Evolutionary conservation across 306 rosid species (phyloP).

Genomic region (Citrullus colocynthis): DNA sequence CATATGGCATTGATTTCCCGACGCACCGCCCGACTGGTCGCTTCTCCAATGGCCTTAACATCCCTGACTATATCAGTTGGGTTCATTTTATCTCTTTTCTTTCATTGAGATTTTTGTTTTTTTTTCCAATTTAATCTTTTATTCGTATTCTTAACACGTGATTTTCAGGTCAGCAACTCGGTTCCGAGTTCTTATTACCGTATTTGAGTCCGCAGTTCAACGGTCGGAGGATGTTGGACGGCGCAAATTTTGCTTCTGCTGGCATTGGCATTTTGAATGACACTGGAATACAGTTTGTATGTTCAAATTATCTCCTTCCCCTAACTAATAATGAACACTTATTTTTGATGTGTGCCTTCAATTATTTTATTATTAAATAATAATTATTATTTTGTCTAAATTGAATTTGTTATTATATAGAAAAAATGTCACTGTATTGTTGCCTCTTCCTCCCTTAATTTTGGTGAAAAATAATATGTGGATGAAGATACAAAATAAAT

Average conservation of each 20-base stretch:
- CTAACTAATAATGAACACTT: background rate
- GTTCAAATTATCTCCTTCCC: background rate
- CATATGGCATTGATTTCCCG: conserved; percentile 80
- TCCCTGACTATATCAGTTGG: conserved; percentile 68
- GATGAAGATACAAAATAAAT: too few relatives aligned
- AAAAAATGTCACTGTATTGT: background rate
- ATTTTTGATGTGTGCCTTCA: background rate
- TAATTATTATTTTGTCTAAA: background rate
- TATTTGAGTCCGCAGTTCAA: conserved; percentile 51
- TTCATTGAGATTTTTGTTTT: background rate
- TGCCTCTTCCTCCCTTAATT: background rate
- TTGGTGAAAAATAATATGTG: background rate
- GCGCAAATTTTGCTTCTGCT: conserved; percentile 91
- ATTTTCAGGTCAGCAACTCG: conserved; percentile 41
- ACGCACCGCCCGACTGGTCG: conserved; percentile 67
- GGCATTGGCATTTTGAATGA: conserved; percentile 89
- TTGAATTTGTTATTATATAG: background rate
- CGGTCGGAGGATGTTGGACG: conserved; percentile 48
- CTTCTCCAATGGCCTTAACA: conserved; percentile 83
- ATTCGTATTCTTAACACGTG: background rate
- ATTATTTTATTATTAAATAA: background rate
- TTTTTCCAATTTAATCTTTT: background rate
- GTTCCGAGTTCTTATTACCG: conserved; percentile 54
- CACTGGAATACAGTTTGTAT: conserved; percentile 76
- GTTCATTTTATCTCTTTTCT: background rate